These are phyloP conservation scores for Pseudozyma hubeiensis DNA, from an alignment of 1,284 basidiomycete species.

Conservation along the genomic window DNA sequence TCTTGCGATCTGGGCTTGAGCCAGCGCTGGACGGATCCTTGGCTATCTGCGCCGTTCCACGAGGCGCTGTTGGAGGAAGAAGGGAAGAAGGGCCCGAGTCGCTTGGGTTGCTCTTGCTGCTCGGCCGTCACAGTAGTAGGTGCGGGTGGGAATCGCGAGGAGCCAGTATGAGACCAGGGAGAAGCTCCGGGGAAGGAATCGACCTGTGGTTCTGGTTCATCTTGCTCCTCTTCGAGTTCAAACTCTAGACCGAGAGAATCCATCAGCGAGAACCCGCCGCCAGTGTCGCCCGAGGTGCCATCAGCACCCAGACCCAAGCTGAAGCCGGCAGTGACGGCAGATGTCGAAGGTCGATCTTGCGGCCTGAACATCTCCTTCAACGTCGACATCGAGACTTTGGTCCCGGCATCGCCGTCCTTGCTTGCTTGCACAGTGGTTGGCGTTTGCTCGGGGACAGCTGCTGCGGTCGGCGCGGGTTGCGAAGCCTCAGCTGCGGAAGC, in stretches of 20 bases:
- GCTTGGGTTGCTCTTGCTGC: conserved; percentile 8
- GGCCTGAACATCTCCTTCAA: conserved; percentile 66
- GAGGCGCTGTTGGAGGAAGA: conserved; percentile 8
- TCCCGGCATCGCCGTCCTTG: conserved; percentile 2
- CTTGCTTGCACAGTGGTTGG: not conserved
- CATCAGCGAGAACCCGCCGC: conserved; percentile 56
- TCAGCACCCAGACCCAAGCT: conserved; percentile 20
- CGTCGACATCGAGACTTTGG: conserved; percentile 41
- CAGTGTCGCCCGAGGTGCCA: conserved; percentile 3
- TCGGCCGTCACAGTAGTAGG: not conserved
- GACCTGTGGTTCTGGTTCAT: conserved; percentile 11
- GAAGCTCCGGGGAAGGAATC: not conserved
- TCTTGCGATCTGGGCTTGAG: conserved; percentile 37
- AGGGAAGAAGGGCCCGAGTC: conserved; percentile 17
- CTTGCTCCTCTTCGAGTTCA: conserved; percentile 49
- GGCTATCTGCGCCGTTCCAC: conserved; percentile 20
- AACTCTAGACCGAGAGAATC: conserved; percentile 54
- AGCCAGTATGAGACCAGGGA: conserved; percentile 3
- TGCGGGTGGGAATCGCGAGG: conserved; percentile 5
- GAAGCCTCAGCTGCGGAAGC: not conserved
- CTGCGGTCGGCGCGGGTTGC: not conserved
- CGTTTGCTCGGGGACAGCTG: not conserved
- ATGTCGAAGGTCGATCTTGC: conserved; percentile 30
- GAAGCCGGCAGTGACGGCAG: conserved; percentile 19
- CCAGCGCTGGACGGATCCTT: conserved; percentile 36